phyloP scores from a whole-genome alignment of 129 eudicot species.

The Deinandra increscens region DNA sequence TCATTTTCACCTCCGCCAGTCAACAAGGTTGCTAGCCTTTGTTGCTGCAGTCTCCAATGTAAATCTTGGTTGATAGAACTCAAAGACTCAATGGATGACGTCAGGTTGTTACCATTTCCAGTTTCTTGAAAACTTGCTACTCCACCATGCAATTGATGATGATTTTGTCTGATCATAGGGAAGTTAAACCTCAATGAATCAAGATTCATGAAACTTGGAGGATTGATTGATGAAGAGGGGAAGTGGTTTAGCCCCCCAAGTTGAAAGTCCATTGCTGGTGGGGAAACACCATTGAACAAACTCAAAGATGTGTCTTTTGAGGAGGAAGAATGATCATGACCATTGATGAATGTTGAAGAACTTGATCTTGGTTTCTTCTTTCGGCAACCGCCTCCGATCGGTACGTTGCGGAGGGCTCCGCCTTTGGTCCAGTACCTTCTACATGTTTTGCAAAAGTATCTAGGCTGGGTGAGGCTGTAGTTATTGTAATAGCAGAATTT shows the following conservation, averaged over 20 bases:
- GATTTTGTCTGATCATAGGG: constrained; percentile 35
- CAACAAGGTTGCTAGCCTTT: constrained; percentile 47
- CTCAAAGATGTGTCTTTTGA: constrained; percentile 34
- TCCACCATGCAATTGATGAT: constrained; percentile 26
- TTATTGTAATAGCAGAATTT: constrained; percentile 90
- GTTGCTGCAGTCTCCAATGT: constrained; percentile 83
- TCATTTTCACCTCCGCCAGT: background rate
- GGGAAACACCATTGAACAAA: constrained; percentile 50
- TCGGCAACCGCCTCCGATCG: constrained; percentile 85
- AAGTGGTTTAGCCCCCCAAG: constrained; percentile 42
- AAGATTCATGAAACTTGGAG: constrained; percentile 34
- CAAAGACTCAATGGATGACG: constrained; percentile 73
- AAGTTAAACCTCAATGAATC: constrained; percentile 43
- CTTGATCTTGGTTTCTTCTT: constrained; percentile 52
- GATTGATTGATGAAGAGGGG: constrained; percentile 28
- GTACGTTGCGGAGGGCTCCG: constrained; percentile 83
- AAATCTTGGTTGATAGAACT: constrained; percentile 81
- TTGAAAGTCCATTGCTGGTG: constrained; percentile 74
- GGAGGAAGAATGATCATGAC: constrained; percentile 23
- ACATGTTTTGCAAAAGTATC: constrained; percentile 89
- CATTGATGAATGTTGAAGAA: constrained; percentile 29
- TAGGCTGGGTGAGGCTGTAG: constrained; percentile 77
- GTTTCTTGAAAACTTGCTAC: constrained; percentile 39
- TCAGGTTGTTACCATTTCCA: constrained; percentile 30
- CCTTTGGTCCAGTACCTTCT: constrained; percentile 87